Evolutionary conservation across 306 rosid genomes (phyloP), one percentile per base, ranked within the genome.

Genomic region (Hippophae gyantsensis): DNA sequence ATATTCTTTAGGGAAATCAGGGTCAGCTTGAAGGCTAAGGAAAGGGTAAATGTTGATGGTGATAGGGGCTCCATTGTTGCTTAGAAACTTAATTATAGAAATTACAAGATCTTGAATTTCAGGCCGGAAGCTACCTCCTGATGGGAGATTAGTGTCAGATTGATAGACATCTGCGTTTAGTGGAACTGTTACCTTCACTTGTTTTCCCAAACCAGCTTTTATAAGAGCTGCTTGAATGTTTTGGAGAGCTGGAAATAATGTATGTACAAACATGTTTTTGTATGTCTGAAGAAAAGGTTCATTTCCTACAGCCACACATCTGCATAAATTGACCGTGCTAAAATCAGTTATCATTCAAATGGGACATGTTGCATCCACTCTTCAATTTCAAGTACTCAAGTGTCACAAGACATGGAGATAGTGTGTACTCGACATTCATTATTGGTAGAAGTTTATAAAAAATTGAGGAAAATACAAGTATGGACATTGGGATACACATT

Each of bases 11-110:
- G 99, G 97, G 73, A 93, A 93, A 51, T 93, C 56, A 0, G 97
- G 94, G 59, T 93, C 99, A 6, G 97, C 84, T 46, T 93, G 84
- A 47, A 93, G 86, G 72, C 99, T 93, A 40, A 93, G 97, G 70
- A 93, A 93, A 1, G 97, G 99, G 72, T 93, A 93, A 76, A 93
- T 93, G 76, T 88, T 93, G 66, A 93, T 86, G 62, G 89, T 74
- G 48, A 93, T 74, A 52, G 95, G 86, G 6, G 69, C 73, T 47
- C 55, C 78, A 9, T 67, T 88, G 78, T 77, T 80, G 69, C 61
- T 77, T 3, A 93, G 90, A 7, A 88, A 93, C 72, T 82, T 84
- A 61, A 93, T 57, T 51, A 93, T 88, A 69, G 79, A 56, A 43
- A 79, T 66, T 87, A 88, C 74, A 51, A 83, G 81, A 64, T 32